phyloP scores from a whole-genome alignment of 352 stramenopile genomes.

The Phytopythium cucurbitacearum region DNA sequence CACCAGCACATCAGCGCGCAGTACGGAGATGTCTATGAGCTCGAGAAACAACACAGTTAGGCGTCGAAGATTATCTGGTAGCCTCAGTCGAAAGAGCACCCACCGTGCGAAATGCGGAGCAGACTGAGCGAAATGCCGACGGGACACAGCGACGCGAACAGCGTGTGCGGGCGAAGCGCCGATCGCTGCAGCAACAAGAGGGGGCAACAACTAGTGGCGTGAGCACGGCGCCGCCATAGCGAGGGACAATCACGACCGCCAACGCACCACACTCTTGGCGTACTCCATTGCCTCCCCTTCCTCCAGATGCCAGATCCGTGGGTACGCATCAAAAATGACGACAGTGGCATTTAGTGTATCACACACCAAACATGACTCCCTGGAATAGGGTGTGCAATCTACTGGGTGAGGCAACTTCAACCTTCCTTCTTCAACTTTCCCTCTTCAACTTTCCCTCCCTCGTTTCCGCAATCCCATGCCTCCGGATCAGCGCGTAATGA shows the following conservation, averaged over 20 bases:
- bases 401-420: no score
- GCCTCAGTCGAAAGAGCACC: background rate
- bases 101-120: slow-evolving; percentile 28
- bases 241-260: background rate
- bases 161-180: slow-evolving; percentile 45
- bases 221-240: background rate
- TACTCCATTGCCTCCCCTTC: slow-evolving; percentile 37
- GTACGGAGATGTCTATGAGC: slow-evolving; percentile 18
- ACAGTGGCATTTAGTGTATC: background rate
- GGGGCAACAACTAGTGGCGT: background rate
- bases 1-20: slow-evolving; percentile 33
- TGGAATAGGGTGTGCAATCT: no score
- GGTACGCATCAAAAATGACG: background rate
- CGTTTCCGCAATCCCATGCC: background rate
- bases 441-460: no score
- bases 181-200: slow-evolving; percentile 16
- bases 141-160: slow-evolving; percentile 52
- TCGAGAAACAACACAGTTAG: background rate
- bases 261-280: slow-evolving; percentile 49
- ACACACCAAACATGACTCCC: background rate
- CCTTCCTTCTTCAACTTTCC: no score
- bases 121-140: slow-evolving; percentile 53
- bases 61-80: background rate
- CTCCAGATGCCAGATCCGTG: background rate
- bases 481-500: slow-evolving; percentile 73